phyloP scores from a whole-genome alignment of 805 yeast species.

The Monosporozyma yasuniensis region DNA sequence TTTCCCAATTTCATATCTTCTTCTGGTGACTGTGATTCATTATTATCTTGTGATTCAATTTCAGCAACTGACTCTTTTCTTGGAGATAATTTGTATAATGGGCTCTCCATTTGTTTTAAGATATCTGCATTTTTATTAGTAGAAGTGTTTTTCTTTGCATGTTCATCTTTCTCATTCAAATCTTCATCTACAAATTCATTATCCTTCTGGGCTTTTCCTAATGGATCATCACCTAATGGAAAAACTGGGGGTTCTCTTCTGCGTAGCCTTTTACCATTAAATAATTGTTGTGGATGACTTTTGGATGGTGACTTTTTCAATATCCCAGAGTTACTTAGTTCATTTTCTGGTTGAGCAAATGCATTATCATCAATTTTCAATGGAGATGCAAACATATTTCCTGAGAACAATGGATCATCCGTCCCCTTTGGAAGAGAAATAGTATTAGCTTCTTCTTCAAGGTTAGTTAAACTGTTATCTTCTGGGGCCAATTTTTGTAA shows the following conservation, averaged over 20 bases:
- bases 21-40: not conserved
- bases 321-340: slow-evolving; percentile 9
- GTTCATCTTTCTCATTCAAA: slow-evolving; percentile 23
- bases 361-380: not conserved
- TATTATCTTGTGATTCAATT: not conserved
- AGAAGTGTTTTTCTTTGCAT: slow-evolving; percentile 16
- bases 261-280: slow-evolving; percentile 41
- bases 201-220: slow-evolving; percentile 27
- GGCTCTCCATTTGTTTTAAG: slow-evolving; percentile 18
- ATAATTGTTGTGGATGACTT: slow-evolving; percentile 34
- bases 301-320: slow-evolving; percentile 1
- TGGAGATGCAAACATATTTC: slow-evolving; percentile 5
- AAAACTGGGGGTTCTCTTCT: slow-evolving; percentile 19
- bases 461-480: slow-evolving; percentile 34
- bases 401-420: slow-evolving; percentile 31
- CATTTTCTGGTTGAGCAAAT: not conserved
- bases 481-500: slow-evolving; percentile 22
- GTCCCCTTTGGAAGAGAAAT: not conserved
- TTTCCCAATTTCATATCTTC: slow-evolving; percentile 2
- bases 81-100: slow-evolving; percentile 19
- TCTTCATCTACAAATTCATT: slow-evolving; percentile 27
- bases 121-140: slow-evolving; percentile 9
- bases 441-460: slow-evolving; percentile 32
- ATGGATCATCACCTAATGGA: slow-evolving; percentile 18
- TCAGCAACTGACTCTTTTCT: slow-evolving; percentile 5